phyloP scores from a whole-genome alignment of 169 alveolate genomes.

The Babesia ovis region DNA sequence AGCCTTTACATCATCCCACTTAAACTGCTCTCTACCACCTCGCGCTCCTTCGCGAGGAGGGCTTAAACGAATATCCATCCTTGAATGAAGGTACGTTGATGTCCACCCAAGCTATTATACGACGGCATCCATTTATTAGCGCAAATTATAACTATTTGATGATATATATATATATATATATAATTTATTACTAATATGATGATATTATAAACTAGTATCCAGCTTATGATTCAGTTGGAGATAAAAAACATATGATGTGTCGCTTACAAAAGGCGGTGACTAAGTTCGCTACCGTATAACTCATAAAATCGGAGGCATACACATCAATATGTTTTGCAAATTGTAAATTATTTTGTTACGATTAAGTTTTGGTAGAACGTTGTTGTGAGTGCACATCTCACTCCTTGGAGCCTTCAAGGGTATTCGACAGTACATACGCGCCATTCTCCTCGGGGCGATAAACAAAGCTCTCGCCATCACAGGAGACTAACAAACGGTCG shows the following conservation, averaged over 20 bases:
- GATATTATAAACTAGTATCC: too few relatives aligned
- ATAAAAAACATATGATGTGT: too few relatives aligned
- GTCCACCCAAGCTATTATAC: too few relatives aligned
- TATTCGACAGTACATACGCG: slow-evolving; percentile 20
- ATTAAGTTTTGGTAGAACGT: neutral
- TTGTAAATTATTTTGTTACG: neutral
- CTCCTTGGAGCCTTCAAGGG: slow-evolving; percentile 16
- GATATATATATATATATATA: too few relatives aligned
- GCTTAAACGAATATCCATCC: slow-evolving; percentile 55
- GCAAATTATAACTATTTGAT: too few relatives aligned
- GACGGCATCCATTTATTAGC: too few relatives aligned
- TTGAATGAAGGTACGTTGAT: too few relatives aligned
- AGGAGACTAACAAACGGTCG: slow-evolving; percentile 45
- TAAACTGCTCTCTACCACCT: slow-evolving; percentile 65
- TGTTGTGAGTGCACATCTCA: neutral
- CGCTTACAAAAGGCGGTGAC: too few relatives aligned
- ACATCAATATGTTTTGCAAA: neutral
- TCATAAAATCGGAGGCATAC: too few relatives aligned
- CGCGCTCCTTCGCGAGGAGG: slow-evolving; percentile 65
- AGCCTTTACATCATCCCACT: slow-evolving; percentile 58
- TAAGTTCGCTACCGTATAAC: too few relatives aligned
- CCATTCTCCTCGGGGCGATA: slow-evolving; percentile 35
- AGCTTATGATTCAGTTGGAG: too few relatives aligned
- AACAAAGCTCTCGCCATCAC: slow-evolving; percentile 29
- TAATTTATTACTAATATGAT: too few relatives aligned